Percentiles rank a stretch among this genome's conserved stretches.
Evolutionary conservation across 768 basidiomycete genomes (phyloP).

Genomic region (Psilocybe azurescens): DNA sequence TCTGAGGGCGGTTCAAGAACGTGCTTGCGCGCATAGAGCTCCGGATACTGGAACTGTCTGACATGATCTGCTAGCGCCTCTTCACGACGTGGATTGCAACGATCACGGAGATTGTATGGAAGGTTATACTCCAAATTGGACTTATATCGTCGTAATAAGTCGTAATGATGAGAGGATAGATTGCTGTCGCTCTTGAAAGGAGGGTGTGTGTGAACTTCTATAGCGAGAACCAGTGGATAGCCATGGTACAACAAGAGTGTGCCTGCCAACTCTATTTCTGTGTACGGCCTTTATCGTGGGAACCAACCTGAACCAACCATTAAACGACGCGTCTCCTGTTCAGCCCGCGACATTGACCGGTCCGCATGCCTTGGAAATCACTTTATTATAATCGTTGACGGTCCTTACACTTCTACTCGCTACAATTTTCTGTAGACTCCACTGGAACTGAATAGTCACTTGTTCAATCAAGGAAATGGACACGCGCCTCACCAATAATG

Average conservation of each 20-base stretch:
- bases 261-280: not conserved
- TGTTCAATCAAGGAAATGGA: no score
- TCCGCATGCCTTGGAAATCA: not conserved
- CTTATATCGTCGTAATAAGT: not conserved
- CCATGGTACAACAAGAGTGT: conserved; percentile 1
- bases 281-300: conserved; percentile 3
- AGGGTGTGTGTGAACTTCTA: conserved; percentile 12
- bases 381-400: not conserved
- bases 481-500: no score
- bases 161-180: not conserved
- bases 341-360: no score
- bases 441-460: no score
- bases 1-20: conserved; percentile 31
- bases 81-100: conserved; percentile 1
- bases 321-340: not conserved
- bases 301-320: not conserved
- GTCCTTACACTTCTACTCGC: not conserved
- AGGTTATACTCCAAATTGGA: not conserved
- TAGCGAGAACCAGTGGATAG: conserved; percentile 2
- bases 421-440: no score
- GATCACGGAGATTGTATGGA: not conserved
- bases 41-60: conserved; percentile 33
- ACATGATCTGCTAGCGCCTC: conserved; percentile 23
- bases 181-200: not conserved
- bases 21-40: conserved; percentile 29